These are phyloP conservation scores for Epicoccum sorghinum DNA, from an alignment of 2,329 filamentous ascomycete species.

Conservation along the genomic window DNA sequence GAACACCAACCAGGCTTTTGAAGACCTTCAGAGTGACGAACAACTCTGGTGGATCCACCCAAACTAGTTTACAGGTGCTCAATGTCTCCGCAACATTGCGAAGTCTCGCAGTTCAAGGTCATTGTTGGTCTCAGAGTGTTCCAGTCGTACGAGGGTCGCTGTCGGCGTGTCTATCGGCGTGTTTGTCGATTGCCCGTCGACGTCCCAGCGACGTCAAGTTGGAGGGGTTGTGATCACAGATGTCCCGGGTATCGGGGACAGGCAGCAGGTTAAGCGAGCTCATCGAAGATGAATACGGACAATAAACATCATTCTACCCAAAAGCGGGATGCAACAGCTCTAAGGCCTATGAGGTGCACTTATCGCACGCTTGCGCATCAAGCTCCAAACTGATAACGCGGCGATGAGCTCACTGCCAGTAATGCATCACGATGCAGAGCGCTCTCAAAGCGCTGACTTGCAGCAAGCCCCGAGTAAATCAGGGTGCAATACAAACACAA, in stretches of 20 bases:
- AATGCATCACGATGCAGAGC: constrained; percentile 16
- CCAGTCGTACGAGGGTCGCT: background rate
- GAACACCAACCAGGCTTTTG: too few relatives aligned
- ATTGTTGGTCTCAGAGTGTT: too few relatives aligned
- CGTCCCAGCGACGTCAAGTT: constrained; percentile 4
- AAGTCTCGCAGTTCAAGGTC: too few relatives aligned
- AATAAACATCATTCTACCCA: constrained; percentile 12
- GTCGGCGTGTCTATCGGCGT: background rate
- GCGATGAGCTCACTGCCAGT: constrained; percentile 25
- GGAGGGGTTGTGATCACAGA: constrained; percentile 12
- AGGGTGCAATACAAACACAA: constrained; percentile 10
- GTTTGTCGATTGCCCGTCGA: background rate
- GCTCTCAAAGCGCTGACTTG: constrained; percentile 12
- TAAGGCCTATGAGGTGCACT: constrained; percentile 7
- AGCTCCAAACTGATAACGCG: constrained; percentile 18
- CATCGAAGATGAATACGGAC: constrained; percentile 6
- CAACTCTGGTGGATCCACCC: too few relatives aligned
- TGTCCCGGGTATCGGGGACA: constrained; percentile 5
- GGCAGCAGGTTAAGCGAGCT: constrained; percentile 19
- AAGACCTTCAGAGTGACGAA: too few relatives aligned
- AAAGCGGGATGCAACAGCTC: constrained; percentile 6
- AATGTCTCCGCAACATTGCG: too few relatives aligned
- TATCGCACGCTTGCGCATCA: constrained; percentile 15
- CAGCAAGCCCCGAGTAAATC: constrained; percentile 15
- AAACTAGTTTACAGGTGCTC: too few relatives aligned